Percentiles rank a stretch among this genome's conserved stretches.
phyloP scores from a whole-genome alignment of 1,139 yeast species.

The Hansenula lynferdii region DNA sequence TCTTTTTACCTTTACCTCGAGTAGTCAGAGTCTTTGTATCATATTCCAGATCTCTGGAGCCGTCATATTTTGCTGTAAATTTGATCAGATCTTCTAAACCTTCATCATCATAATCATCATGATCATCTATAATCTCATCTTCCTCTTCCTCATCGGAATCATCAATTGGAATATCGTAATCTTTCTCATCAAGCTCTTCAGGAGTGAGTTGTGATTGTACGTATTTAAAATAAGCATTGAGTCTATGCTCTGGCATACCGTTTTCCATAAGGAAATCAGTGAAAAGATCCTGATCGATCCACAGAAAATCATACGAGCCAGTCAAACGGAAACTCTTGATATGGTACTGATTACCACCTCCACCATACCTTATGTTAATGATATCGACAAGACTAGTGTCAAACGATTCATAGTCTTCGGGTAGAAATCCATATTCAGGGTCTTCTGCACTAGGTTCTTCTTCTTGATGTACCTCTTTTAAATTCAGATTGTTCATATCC shows the following conservation, averaged over 20 bases:
- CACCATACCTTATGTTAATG: constrained; percentile 51
- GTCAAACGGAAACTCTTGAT: constrained; percentile 42
- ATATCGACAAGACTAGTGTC: constrained; percentile 46
- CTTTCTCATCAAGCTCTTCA: constrained; percentile 15
- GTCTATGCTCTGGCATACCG: constrained; percentile 55
- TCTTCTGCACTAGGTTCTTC: constrained; percentile 16
- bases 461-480: constrained; percentile 13
- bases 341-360: constrained; percentile 40
- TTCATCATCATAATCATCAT: constrained; percentile 39
- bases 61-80: constrained; percentile 36
- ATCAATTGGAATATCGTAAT: constrained; percentile 15
- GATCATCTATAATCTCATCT: constrained; percentile 30
- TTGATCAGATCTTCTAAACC: constrained; percentile 43
- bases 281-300: constrained; percentile 54
- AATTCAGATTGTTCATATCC: constrained; percentile 13
- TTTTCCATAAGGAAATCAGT: constrained; percentile 42
- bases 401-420: constrained; percentile 55
- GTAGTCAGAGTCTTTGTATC: constrained; percentile 40
- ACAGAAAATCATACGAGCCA: constrained; percentile 46
- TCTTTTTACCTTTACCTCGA: constrained; percentile 57
- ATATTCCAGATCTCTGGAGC: constrained; percentile 26
- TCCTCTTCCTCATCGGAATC: constrained; percentile 16
- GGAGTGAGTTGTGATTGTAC: constrained; percentile 40
- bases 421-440: constrained; percentile 60
- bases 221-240: constrained; percentile 45